These are phyloP conservation scores for Mycosphaerelloides madeirae DNA, from an alignment of 2,329 filamentous ascomycete genomes.

Conservation along the genomic window DNA sequence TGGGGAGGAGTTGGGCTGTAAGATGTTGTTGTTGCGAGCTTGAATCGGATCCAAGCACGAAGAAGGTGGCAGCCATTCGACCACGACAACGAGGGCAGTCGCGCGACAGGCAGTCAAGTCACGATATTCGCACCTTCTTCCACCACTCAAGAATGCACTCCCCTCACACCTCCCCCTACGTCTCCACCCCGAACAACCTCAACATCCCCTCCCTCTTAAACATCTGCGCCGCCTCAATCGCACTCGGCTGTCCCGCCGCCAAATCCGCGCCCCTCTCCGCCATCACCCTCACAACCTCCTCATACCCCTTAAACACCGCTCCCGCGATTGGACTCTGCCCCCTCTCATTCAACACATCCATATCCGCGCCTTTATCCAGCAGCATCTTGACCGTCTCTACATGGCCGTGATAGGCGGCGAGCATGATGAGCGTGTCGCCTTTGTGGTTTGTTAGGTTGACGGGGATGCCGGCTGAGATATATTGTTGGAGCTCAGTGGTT, in stretches of 20 bases:
- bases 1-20: no score
- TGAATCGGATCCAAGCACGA: no score
- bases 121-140: no score
- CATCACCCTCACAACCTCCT: conserved; percentile 56
- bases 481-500: conserved; percentile 55
- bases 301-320: conserved; percentile 67
- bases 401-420: conserved; percentile 66
- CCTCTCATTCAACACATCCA: conserved; percentile 63
- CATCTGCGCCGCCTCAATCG: conserved; percentile 45
- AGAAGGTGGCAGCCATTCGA: no score
- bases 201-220: conserved; percentile 39
- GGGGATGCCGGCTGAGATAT: conserved; percentile 61
- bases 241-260: conserved; percentile 41
- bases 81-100: no score
- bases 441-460: conserved; percentile 68
- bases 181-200: conserved; percentile 32
- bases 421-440: conserved; percentile 70
- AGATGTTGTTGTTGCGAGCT: no score
- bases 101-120: no score
- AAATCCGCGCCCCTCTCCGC: conserved; percentile 41
- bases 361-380: conserved; percentile 59
- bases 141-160: no score
- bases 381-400: conserved; percentile 57
- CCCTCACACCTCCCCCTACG: no score
- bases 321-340: conserved; percentile 67